Conservation (phyloP, 2,329 filamentous ascomycete genomes). For the Tolypocladium nubicola region DNA sequence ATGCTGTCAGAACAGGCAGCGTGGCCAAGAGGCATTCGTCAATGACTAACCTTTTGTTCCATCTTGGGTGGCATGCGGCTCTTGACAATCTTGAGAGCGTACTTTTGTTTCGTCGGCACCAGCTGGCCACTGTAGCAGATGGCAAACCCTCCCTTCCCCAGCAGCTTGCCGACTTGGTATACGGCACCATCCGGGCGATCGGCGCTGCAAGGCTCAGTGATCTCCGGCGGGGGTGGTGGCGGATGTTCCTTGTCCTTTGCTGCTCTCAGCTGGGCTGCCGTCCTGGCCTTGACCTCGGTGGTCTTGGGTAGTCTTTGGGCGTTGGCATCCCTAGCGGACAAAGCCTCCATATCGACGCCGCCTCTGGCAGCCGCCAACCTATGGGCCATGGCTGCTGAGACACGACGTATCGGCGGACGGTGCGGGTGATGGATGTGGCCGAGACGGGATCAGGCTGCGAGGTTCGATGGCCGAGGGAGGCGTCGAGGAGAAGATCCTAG, state of each 20-base stretch:
- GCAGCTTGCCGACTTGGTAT: conserved; percentile 62
- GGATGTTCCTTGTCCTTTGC: conserved; percentile 57
- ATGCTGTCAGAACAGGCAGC: background rate
- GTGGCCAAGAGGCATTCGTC: background rate
- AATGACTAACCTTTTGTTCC: conserved; percentile 60
- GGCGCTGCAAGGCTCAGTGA: conserved; percentile 52
- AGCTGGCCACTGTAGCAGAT: conserved; percentile 68
- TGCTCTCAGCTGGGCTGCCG: conserved; percentile 41
- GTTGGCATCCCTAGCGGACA: conserved; percentile 56
- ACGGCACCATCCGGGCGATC: conserved; percentile 60
- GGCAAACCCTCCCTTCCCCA: conserved; percentile 75
- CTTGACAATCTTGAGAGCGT: conserved; percentile 75
- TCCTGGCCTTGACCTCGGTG: conserved; percentile 40
- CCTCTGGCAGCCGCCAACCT: conserved; percentile 35
- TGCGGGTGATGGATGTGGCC: background rate
- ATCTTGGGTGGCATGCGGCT: conserved; percentile 74
- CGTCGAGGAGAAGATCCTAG: background rate
- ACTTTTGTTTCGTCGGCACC: conserved; percentile 53
- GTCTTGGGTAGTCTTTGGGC: conserved; percentile 41
- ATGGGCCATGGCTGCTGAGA: conserved; percentile 30
- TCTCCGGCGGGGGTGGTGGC: conserved; percentile 49
- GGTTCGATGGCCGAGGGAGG: conserved; percentile 6
- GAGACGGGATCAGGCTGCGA: conserved; percentile 4
- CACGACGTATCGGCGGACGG: background rate
- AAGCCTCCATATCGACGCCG: conserved; percentile 47